Conservation (phyloP, 2,329 filamentous ascomycete genomes). For the Fusarium nisikadoi region DNA sequence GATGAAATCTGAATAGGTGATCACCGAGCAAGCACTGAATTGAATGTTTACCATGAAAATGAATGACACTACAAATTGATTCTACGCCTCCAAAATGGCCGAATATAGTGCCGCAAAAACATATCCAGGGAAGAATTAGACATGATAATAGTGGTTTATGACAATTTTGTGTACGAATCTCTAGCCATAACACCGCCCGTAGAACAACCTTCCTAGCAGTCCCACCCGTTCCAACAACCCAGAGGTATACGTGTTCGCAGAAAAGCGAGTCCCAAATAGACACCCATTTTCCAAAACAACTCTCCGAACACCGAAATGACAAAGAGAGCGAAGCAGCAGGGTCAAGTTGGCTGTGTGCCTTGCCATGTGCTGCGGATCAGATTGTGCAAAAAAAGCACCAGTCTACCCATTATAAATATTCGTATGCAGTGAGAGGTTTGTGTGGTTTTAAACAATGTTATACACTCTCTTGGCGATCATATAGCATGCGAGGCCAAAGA, state of each 20-base stretch:
- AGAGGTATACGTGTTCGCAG: constrained; percentile 14
- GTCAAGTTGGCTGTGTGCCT: constrained; percentile 23
- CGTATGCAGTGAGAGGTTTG: neutral
- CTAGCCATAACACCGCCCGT: neutral
- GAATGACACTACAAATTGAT: neutral
- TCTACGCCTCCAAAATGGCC: neutral
- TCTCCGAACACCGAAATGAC: neutral
- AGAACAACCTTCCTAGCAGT: neutral
- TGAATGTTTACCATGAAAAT: neutral
- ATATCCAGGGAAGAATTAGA: neutral
- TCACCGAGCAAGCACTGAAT: neutral
- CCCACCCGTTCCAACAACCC: constrained; percentile 12
- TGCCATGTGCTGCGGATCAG: neutral
- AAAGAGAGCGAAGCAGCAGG: constrained; percentile 1
- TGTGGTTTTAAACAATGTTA: constrained; percentile 70
- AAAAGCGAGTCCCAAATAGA: neutral
- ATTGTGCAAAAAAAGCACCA: neutral
- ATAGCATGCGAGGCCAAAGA: constrained; percentile 84
- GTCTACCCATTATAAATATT: neutral
- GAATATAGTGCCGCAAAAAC: neutral
- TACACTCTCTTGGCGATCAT: constrained; percentile 86
- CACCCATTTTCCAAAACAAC: constrained; percentile 1
- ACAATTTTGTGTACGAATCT: constrained; percentile 22
- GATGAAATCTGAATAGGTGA: too few relatives aligned
- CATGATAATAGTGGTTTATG: neutral